Conservation (phyloP, 305 asterid genomes). For the Solanum hybrid region DNA sequence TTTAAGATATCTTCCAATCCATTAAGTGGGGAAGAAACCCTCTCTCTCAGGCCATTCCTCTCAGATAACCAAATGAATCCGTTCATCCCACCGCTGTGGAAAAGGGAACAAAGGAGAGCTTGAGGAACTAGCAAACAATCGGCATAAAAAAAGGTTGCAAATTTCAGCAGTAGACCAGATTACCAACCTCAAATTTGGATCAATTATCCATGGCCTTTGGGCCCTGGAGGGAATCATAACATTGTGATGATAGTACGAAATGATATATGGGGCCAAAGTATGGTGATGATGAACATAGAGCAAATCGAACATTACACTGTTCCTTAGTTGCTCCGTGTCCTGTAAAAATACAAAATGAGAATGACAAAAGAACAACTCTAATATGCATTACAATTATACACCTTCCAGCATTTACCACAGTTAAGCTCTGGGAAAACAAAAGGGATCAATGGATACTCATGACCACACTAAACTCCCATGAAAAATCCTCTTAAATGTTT, state of each 20-base stretch:
- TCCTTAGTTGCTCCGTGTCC: constrained; percentile 79
- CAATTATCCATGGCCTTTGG: constrained; percentile 43
- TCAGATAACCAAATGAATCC: constrained; percentile 70
- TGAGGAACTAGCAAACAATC: constrained; percentile 9
- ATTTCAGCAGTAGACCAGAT: constrained; percentile 8
- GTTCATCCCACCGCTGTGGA: constrained; percentile 80
- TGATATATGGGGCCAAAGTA: constrained; percentile 55
- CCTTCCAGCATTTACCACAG: neutral
- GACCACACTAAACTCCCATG: neutral
- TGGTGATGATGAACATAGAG: constrained; percentile 66
- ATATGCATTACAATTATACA: neutral
- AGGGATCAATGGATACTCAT: neutral
- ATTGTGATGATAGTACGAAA: constrained; percentile 45
- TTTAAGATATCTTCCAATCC: constrained; percentile 45
- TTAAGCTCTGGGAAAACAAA: neutral
- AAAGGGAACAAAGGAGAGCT: constrained; percentile 12
- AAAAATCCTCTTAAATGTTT: neutral
- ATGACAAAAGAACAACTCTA: constrained; percentile 2
- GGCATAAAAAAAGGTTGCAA: constrained; percentile 2
- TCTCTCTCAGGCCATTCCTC: constrained; percentile 51
- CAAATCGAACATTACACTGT: constrained; percentile 73
- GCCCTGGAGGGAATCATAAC: constrained; percentile 21
- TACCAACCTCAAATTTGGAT: constrained; percentile 56
- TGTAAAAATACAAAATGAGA: constrained; percentile 23
- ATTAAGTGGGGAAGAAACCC: constrained; percentile 50